These are phyloP conservation scores for Conringia planisiliqua DNA, from an alignment of 345 rosid genomes.

Conservation along the genomic window DNA sequence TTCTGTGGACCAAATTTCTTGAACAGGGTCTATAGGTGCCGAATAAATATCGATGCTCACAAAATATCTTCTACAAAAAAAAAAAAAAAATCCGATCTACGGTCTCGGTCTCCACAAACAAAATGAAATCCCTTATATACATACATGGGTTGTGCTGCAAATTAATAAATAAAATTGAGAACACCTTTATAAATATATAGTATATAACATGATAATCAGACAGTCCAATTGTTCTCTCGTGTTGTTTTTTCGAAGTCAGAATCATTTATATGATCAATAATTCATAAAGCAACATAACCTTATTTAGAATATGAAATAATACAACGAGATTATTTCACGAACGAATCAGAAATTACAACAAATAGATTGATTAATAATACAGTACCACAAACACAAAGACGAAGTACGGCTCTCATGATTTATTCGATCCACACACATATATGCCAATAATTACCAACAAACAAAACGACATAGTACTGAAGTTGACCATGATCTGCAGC, in stretches of 20 bases:
- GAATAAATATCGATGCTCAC: not conserved
- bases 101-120: not conserved
- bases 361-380: slow-evolving; percentile 11
- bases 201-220: not conserved
- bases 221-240: not conserved
- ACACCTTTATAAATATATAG: not conserved
- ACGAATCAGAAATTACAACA: not conserved
- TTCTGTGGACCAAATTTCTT: slow-evolving; percentile 1
- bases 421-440: slow-evolving; percentile 11
- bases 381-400: slow-evolving; percentile 13
- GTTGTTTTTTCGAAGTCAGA: not conserved
- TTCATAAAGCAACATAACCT: not conserved
- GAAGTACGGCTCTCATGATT: slow-evolving; percentile 14
- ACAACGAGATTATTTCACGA: slow-evolving; percentile 3
- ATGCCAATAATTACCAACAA: not conserved
- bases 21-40: not conserved
- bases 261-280: not conserved
- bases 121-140: not conserved
- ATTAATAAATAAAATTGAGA: not conserved
- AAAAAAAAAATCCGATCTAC: not conserved
- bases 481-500: not conserved
- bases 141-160: not conserved
- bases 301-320: slow-evolving; percentile 1
- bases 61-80: not conserved
- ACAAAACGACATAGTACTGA: slow-evolving; percentile 2